Base-by-base conservation (phyloP, 108 stramenopile species). In the Fistulifera solaris region DNA sequence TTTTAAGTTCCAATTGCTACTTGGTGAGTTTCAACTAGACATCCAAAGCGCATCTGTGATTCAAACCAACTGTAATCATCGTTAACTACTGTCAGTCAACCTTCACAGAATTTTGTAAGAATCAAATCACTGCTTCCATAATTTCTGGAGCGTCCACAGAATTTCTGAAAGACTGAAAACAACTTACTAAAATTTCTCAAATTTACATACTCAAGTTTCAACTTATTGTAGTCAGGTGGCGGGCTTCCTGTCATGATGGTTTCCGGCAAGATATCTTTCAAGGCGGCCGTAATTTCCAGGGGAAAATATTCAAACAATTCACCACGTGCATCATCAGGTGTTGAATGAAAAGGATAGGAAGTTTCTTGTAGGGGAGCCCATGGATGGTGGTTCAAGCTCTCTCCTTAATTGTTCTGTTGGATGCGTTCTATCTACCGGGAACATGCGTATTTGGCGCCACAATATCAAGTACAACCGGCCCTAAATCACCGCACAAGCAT, bases 341-440 rank as follows among this genome's bases (percentile, higher is more conserved):
- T 22, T 38, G 42, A 0, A 67, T 14, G 49, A 80, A 54, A 0
- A 31, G 17, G 43, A 19, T 47, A 5, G 71, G 74, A 5, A 73
- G 10, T n/a, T n/a, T n/a, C 1, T 25, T 10, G 40, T 65, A 79
- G 15, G 73, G 73, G 0, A 79, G 35, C 11, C 59, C 51, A 18
- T 65, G 53, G 21, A 57, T 49, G 13, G 38, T 39, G 12, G 56
- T 58, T 1, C 74, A 35, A 13, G 45, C 45, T 41, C 69, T 48
- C 52, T 76, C 75, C 35, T 80, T 80, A 24, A 72, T 63, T 4
- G 50, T 54, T 42, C 73, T 7, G 23, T 60, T 73, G 1, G 45
- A 43, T n/a, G 15, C 67, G 35, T 46, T 73, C 72, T 1, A 58
- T 58, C 43, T 59, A n/a, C n/a, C 59, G 21, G 67, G 66, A 3